These are phyloP conservation scores for Eucalyptus erythrocorys DNA, from an alignment of 345 rosid genomes.

Conservation along the genomic window DNA sequence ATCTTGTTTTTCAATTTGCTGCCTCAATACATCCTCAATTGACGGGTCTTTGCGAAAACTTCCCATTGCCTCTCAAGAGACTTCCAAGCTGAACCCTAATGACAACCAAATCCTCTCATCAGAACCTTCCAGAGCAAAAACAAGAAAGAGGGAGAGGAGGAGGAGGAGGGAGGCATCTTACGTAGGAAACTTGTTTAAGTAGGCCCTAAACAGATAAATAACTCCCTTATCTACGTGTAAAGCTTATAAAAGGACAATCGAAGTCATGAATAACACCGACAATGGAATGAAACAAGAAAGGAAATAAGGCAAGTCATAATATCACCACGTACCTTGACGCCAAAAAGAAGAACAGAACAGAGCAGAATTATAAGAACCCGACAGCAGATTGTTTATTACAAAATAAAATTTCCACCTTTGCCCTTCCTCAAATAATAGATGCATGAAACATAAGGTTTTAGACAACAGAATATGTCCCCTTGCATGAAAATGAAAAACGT, in stretches of 20 bases:
- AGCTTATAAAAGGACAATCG: not conserved
- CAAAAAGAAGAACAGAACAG: not conserved
- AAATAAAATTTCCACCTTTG: not conserved
- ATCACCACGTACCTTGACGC: not conserved
- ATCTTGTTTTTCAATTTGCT: slow-evolving; percentile 50
- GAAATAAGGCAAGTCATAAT: not conserved
- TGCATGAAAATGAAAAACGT: not conserved
- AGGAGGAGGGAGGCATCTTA: not conserved
- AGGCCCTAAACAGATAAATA: not conserved
- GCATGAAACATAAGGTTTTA: not conserved
- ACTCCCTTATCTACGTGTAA: not conserved
- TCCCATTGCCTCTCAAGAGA: slow-evolving; percentile 43
- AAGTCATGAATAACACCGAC: not conserved
- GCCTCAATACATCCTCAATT: slow-evolving; percentile 48
- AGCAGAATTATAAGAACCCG: not conserved
- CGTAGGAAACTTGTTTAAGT: not conserved
- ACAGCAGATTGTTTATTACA: not conserved
- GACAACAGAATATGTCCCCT: not conserved
- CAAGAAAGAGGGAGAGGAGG: not conserved
- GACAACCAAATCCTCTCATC: not conserved
- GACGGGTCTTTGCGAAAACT: slow-evolving; percentile 23
- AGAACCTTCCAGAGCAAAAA: not conserved
- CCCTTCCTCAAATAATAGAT: not conserved
- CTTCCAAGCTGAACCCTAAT: slow-evolving; percentile 54
- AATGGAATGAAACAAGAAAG: not conserved